A percentile compares a stretch with the other conserved stretches of the same genome.
These are phyloP conservation scores for Cercospora sojina DNA, from an alignment of 2,329 filamentous ascomycete species.

Conservation along the genomic window DNA sequence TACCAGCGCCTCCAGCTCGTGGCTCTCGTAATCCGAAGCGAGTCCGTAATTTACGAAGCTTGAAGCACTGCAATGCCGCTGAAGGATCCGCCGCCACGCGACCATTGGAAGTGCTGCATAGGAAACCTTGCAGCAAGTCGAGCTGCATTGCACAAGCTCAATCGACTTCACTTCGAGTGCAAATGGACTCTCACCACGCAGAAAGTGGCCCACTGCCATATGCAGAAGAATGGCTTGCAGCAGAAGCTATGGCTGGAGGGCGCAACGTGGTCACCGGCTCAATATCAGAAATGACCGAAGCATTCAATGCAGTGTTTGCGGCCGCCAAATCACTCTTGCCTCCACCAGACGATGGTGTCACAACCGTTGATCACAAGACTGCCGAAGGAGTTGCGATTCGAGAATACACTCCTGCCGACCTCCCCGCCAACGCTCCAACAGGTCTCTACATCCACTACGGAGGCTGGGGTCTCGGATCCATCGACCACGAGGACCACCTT, in stretches of 20 bases:
- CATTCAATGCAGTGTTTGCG: background rate
- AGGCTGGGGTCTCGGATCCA: background rate
- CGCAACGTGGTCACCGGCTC: background rate
- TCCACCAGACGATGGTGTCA: background rate
- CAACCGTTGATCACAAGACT: background rate
- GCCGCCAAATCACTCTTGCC: background rate
- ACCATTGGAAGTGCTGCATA: background rate
- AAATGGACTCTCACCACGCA: background rate
- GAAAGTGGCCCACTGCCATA: background rate
- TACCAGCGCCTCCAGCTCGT: background rate
- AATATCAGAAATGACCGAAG: background rate
- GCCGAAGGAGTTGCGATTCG: background rate
- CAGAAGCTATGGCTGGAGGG: background rate
- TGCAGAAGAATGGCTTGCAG: background rate
- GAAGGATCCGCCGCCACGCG: background rate
- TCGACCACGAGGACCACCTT: background rate
- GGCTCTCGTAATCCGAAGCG: too few species aligned
- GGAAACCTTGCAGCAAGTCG: background rate
- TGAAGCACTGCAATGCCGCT: background rate
- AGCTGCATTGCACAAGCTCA: background rate
- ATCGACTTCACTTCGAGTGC: background rate
- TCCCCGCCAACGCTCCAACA: background rate
- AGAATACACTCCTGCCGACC: background rate
- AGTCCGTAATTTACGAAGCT: background rate
- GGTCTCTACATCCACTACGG: background rate